Base-by-base conservation (phyloP, 2,329 filamentous ascomycete species). In the Beauveria brongniartii region DNA sequence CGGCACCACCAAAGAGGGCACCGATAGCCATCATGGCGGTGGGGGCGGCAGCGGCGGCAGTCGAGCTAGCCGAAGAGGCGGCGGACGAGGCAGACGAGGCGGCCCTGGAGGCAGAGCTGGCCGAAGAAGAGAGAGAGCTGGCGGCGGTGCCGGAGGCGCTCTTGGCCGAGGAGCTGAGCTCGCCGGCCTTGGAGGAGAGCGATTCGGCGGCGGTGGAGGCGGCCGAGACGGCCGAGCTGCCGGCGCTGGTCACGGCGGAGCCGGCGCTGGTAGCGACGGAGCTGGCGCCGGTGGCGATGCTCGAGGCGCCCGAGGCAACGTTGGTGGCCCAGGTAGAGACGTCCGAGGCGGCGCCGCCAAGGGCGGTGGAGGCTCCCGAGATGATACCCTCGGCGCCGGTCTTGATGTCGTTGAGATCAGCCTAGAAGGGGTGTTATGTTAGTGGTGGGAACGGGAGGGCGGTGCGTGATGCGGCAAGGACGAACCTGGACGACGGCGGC, bases 1-100 rank as follows among this genome's bases (percentile, higher is more conserved):
- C 79, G 3, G 75, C 77, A 65, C 78, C 79, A 26, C 78, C 79
- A 54, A 80, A 69, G 62, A 81, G 70, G 26, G 77, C 78, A 37
- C 78, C 78, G 52, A 81, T 69, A 22, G 74, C 78, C 47, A 80
- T 65, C 30, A 73, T 77, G 30, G 71, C 78, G 18, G 77, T 79
- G 63, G 72, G 73, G 51, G 73, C 68, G 53, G 68, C 71, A 7
- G 72, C 72, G 8, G 65, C 69, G 60, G 37, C 37, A 5, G 41
- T 28, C 5, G 61, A 22, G 30, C 30, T 34, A 18, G 41, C 16
- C 44, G 55, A 50, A 30, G 51, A 59, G 55, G 65, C 65, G n/a
- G 64, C 68, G 26, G 52, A 59, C 34, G 55, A 57, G 63, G 20
- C 65, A 51, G 61, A 63, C 20, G 64, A 63, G 14, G 61, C 62